Conservation (phyloP, 768 basidiomycete species). For the Panus rudis region DNA sequence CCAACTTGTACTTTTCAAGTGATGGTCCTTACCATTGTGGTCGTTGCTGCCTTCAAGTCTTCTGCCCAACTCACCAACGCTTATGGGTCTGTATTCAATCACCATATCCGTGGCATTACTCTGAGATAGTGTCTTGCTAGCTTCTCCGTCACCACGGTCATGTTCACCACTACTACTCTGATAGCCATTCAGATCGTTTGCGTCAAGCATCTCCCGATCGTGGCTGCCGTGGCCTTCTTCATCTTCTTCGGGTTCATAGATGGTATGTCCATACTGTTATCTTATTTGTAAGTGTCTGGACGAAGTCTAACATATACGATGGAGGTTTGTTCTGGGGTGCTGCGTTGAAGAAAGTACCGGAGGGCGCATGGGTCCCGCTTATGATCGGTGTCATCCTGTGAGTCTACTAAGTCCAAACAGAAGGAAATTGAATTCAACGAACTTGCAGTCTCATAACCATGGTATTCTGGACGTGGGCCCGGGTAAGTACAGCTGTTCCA, state of each 20-base stretch:
- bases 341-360: conserved; percentile 50
- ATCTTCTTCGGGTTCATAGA: conserved; percentile 58
- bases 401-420: too few species aligned
- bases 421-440: background rate
- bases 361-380: conserved; percentile 64
- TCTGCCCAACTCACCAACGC: conserved; percentile 51
- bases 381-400: conserved; percentile 46
- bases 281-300: too few species aligned
- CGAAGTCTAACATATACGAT: too few species aligned
- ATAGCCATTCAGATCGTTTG: conserved; percentile 51
- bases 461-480: conserved; percentile 64
- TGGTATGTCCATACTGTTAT: conserved; percentile 23
- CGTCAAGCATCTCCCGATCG: conserved; percentile 42
- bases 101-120: background rate
- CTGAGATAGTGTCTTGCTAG: conserved; percentile 26
- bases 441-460: conserved; percentile 34
- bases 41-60: conserved; percentile 53
- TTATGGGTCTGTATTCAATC: conserved; percentile 24
- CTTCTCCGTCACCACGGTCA: conserved; percentile 59
- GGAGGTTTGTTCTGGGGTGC: conserved; percentile 57
- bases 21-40: conserved; percentile 43
- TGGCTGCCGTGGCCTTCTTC: conserved; percentile 41
- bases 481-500: conserved; percentile 21
- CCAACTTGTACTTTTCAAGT: conserved; percentile 17
- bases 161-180: conserved; percentile 54